Conservation (phyloP, 306 rosid species). For the Vicia sativa region DNA sequence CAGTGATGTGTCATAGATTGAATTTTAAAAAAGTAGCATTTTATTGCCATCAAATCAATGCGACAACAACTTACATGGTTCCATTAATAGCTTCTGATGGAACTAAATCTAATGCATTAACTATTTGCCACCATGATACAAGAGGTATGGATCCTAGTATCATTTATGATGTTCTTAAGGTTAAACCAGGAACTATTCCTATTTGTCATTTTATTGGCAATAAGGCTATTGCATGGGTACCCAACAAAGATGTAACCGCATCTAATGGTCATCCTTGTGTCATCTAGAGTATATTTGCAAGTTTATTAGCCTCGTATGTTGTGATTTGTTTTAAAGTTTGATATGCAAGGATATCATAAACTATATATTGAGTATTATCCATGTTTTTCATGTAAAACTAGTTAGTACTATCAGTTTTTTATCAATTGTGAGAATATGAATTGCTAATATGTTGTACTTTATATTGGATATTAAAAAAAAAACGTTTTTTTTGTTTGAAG, state of each 20-base stretch:
- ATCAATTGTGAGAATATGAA: too few relatives aligned
- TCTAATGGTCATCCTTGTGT: background rate
- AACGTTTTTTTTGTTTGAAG: too few relatives aligned
- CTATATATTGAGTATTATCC: too few relatives aligned
- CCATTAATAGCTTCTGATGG: background rate
- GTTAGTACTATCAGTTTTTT: too few relatives aligned
- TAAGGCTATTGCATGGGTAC: background rate
- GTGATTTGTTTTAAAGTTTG: too few relatives aligned
- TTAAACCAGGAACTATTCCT: background rate
- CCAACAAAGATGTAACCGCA: background rate
- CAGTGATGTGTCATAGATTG: background rate
- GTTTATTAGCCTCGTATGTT: background rate
- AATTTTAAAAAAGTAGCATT: background rate
- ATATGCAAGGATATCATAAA: too few relatives aligned
- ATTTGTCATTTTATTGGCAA: background rate
- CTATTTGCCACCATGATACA: slow-evolving; percentile 1
- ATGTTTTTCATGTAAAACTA: too few relatives aligned
- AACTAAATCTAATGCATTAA: background rate
- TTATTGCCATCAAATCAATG: background rate
- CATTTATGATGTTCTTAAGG: background rate
- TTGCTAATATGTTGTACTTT: too few relatives aligned
- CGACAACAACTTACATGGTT: background rate
- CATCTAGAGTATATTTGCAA: background rate
- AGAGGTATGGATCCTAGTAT: background rate
- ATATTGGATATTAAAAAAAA: too few relatives aligned